phyloP scores from a whole-genome alignment of 2,329 filamentous ascomycete genomes.

The Arthrocladium fulminans region DNA sequence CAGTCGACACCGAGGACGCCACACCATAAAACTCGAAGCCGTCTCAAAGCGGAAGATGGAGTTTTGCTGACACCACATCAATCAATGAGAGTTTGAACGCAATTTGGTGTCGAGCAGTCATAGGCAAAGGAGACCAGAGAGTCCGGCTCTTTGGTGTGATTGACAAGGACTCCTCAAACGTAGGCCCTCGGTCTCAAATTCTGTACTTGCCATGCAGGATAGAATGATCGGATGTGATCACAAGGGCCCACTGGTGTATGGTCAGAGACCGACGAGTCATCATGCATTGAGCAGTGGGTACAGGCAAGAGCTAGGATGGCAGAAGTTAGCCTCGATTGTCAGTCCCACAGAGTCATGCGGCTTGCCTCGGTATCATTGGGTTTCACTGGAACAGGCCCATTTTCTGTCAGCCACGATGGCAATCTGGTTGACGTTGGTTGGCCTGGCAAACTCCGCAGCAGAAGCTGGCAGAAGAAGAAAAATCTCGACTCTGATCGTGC shows the following conservation, averaged over 20 bases:
- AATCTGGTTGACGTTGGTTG: neutral
- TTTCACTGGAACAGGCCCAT: neutral
- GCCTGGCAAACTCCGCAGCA: neutral
- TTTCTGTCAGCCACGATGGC: neutral
- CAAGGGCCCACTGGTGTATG: neutral
- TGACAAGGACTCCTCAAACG: no score
- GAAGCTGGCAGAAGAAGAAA: neutral
- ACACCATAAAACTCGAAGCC: neutral
- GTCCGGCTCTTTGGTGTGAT: no score
- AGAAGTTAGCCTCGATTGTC: neutral
- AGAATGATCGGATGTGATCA: neutral
- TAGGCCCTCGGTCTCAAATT: no score
- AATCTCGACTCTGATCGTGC: neutral
- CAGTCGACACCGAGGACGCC: neutral
- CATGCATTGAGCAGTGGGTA: conserved; percentile 1
- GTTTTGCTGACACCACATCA: neutral
- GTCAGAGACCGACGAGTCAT: neutral
- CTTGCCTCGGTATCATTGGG: conserved; percentile 8
- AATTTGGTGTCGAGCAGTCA: neutral
- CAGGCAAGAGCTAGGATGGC: neutral
- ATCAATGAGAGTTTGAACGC: neutral
- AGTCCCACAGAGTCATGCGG: neutral
- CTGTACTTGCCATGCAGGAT: neutral
- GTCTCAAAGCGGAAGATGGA: neutral
- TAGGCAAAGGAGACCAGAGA: neutral